phyloP scores from a whole-genome alignment of 176 grass and related monocot species.

The Oryza australiensis region DNA sequence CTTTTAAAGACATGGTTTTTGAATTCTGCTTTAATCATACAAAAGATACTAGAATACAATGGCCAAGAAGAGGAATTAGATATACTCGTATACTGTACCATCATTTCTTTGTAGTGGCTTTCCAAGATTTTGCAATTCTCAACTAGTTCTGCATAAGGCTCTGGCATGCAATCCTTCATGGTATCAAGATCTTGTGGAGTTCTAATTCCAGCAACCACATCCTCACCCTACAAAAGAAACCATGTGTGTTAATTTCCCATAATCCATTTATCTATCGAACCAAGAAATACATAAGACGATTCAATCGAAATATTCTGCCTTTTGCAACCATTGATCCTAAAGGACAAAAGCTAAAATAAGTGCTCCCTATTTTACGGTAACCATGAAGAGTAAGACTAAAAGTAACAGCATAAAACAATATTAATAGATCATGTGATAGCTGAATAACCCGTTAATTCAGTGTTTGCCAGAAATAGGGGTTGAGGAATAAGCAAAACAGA shows the following conservation, averaged over 20 bases:
- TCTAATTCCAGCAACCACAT: slow-evolving; percentile 97
- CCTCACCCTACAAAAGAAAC: slow-evolving; percentile 71
- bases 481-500: not conserved
- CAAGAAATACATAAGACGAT: not conserved
- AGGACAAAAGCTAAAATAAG: not conserved
- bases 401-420: not conserved
- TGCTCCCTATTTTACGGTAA: not conserved
- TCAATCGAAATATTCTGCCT: not conserved
- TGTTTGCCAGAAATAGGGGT: not conserved
- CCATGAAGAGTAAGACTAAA: not conserved
- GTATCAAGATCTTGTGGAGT: slow-evolving; percentile 79
- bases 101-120: slow-evolving; percentile 96
- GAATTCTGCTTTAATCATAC: not conserved
- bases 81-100: slow-evolving; percentile 49
- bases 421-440: not conserved
- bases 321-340: not conserved
- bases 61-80: not conserved
- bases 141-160: slow-evolving; percentile 85
- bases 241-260: not conserved
- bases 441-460: not conserved
- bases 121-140: slow-evolving; percentile 95
- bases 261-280: not conserved
- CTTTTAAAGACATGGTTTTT: not conserved
- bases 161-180: slow-evolving; percentile 71
- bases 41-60: not conserved